These are phyloP conservation scores for Colletotrichum chrysophilum DNA, from an alignment of 2,329 filamentous ascomycete species.

Conservation along the genomic window DNA sequence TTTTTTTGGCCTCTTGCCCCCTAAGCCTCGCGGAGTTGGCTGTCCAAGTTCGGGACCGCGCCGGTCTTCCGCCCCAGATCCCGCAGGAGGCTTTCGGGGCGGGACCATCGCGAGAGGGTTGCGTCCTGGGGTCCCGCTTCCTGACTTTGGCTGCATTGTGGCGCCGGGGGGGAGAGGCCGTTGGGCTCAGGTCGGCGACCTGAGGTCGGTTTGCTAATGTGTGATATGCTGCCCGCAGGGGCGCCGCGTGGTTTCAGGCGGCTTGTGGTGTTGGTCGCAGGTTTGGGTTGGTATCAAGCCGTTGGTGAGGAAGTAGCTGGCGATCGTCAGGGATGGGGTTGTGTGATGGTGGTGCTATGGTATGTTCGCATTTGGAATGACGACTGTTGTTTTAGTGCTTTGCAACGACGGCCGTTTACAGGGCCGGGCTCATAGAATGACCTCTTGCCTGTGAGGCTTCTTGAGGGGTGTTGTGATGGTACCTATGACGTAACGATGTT, in stretches of 20 bases:
- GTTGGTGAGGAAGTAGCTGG: background rate
- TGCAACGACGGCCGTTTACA: background rate
- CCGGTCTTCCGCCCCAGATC: background rate
- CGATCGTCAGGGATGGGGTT: background rate
- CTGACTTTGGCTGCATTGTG: background rate
- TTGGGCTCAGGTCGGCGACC: background rate
- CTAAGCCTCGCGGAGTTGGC: background rate
- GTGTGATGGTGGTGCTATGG: background rate
- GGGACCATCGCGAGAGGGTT: background rate
- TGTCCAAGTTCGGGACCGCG: background rate
- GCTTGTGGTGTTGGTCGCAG: background rate
- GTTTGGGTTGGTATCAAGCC: background rate
- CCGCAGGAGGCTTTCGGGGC: background rate
- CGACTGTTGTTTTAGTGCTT: background rate
- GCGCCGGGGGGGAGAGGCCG: background rate
- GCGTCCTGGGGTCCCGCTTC: background rate
- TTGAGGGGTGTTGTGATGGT: background rate
- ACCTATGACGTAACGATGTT: background rate
- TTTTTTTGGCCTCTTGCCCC: background rate
- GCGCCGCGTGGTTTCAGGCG: constrained; percentile 6
- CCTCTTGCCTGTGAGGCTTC: background rate
- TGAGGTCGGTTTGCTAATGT: background rate
- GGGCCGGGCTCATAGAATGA: background rate
- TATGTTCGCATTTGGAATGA: background rate
- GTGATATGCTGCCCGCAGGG: background rate